Percentiles rank a stretch among this genome's conserved stretches.
These are phyloP conservation scores for Cucumis cinereus DNA, from an alignment of 306 rosid genomes.

Conservation along the genomic window DNA sequence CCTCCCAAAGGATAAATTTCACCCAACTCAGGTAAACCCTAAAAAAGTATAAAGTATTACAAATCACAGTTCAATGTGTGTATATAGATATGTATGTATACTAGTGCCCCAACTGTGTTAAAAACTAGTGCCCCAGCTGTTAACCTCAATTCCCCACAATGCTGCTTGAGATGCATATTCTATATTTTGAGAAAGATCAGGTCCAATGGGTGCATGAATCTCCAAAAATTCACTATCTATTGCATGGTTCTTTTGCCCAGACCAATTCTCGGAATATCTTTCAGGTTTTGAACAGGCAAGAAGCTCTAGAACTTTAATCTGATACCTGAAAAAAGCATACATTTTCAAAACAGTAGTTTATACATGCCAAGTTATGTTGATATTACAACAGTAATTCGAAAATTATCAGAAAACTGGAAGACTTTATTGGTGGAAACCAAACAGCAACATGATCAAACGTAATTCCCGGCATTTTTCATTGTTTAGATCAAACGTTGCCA, in stretches of 20 bases:
- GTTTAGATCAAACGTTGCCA: background rate
- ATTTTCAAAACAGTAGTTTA: background rate
- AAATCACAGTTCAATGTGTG: conserved; percentile 19
- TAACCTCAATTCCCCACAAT: conserved; percentile 96
- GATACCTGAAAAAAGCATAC: conserved; percentile 48
- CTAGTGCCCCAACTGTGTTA: background rate
- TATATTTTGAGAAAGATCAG: conserved; percentile 59
- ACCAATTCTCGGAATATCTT: conserved; percentile 32
- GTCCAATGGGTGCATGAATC: conserved; percentile 65
- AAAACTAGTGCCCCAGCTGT: conserved; percentile 11
- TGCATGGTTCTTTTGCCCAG: conserved; percentile 27
- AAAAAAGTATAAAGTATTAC: conserved; percentile 32
- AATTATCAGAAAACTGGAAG: background rate
- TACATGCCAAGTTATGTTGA: background rate
- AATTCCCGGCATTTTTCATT: background rate
- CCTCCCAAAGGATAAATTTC: conserved; percentile 99
- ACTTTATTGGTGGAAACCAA: background rate
- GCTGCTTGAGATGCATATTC: conserved; percentile 94
- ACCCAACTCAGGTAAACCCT: conserved; percentile 97
- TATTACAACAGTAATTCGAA: background rate
- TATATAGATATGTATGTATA: too few species aligned
- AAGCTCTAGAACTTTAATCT: conserved; percentile 61
- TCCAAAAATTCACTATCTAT: conserved; percentile 52
- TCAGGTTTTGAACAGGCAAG: conserved; percentile 36
- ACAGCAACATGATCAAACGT: background rate